Evolutionary conservation across 1,284 basidiomycete genomes (phyloP), one percentile per base, ranked within the genome.

Genomic region (Malassezia pachydermatis): DNA sequence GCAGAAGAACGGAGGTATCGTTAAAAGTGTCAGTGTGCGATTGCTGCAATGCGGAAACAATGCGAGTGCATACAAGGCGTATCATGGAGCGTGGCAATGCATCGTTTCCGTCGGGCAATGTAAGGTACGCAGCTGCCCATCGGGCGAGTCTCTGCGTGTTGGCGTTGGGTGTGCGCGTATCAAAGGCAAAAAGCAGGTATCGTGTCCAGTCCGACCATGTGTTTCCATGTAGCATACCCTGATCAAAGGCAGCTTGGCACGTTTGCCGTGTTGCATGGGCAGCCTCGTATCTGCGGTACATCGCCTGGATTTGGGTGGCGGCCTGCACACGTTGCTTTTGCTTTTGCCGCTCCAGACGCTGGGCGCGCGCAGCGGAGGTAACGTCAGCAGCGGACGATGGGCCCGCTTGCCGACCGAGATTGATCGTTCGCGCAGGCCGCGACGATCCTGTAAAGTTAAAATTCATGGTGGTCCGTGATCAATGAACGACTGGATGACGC

Each of bases 401-500:
- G 1, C 10, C 13, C 16, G 22, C 20, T n/a, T 43, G 11, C 7
- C 47, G 35, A 14, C 52, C 47, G 9, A 54, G 23, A 27, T 54
- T 50, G 17, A 54, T 50, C 11, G 35, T 39, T 4, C 52, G 47
- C 16, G 22, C 14, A 8, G 43, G 52, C 9, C 47, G 41, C 6
- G 45, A 42, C 16, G 41, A 45, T n/a, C 52, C 52, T 11, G 52
- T 50, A 40, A 54, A 54, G 37, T 50, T 45, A 44, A 33, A 50
- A 14, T 54, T 48, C 52, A 54, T 54, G 27, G 50, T 38, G 34
- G 38, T n/a, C 34, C 9, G 19, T 16, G 16, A 8, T n/a, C n/a
- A 25, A 17, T 14, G 17, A 33, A 49, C 29, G 22, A 8, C 9
- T 20, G 35, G 34, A 27, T 51, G 50, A 52, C 50, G 45, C 34